Evolutionary conservation across 148 eudicot species (phyloP), one percentile per base, ranked within the genome.

Genomic region (Euryodendron excelsum): DNA sequence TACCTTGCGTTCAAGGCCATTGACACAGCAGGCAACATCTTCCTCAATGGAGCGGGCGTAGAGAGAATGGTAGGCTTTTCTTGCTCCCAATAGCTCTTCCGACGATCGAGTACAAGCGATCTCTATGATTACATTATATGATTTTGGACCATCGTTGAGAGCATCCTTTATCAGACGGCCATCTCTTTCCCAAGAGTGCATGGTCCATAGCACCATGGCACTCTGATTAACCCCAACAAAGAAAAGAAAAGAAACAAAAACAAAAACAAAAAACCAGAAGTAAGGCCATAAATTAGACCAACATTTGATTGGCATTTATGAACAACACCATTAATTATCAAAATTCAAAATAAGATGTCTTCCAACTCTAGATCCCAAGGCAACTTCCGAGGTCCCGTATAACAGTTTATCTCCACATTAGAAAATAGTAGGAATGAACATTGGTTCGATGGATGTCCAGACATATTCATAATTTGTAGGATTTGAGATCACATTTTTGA

Each of bases 131-230:
- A 94, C 82, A 45, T 69, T 65, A 52, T 82, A 82, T 18, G 80
- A 87, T 60, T 85, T 81, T 0, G 85, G 88, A 15, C 90, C 93
- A 63, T 87, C 85, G 5, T 73, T 66, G 68, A 94, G 50, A 10
- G 94, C 90, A 72, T 89, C 93, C 56, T 88, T 90, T 11, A 85
- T 17, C 65, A 94, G 77, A 17, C 98, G 98, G 18, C 93, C 97
- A 73, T 94, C 98, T 86, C 98, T 90, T 78, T 94, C 98, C 97
- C 97, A 93, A 13, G 92, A 93, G 71, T 93, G 97, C 97, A 91
- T 93, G 5, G 89, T 82, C 89, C 91, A 87, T 4, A 90, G 78
- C 81, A 90, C 92, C 60, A 91, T 58, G 20, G 96, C 93, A 65
- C 80, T 84, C 97, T 93, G n/a, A n/a, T n/a, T 41, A 41, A 55